Conservation (phyloP, 768 basidiomycete species). For the Lactarius quietus region DNA sequence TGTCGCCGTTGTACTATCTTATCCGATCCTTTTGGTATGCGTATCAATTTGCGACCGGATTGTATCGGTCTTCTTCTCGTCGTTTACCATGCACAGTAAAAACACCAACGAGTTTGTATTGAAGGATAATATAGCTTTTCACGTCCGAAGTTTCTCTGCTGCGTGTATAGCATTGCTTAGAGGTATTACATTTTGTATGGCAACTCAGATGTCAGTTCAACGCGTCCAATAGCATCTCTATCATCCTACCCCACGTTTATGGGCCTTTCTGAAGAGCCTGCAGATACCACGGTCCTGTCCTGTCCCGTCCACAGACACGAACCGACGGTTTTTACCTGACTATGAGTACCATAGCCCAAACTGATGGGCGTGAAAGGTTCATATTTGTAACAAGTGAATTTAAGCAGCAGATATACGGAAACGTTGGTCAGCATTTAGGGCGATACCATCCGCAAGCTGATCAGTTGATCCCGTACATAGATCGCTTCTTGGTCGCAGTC, state of each 20-base stretch:
- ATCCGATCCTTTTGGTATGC: constrained; percentile 16
- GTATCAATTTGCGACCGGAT: constrained; percentile 20
- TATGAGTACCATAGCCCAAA: background rate
- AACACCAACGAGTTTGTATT: constrained; percentile 1
- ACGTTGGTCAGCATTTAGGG: too few relatives aligned
- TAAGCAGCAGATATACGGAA: too few relatives aligned
- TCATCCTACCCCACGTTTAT: background rate
- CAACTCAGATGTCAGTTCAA: background rate
- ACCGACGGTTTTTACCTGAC: background rate
- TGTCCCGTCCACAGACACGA: background rate
- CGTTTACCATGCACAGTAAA: constrained; percentile 13
- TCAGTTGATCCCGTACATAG: too few relatives aligned
- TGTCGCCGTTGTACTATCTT: constrained; percentile 21
- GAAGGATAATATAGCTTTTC: background rate
- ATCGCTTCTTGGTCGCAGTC: too few relatives aligned
- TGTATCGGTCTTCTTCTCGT: constrained; percentile 17
- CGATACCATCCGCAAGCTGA: too few relatives aligned
- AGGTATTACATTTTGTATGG: background rate
- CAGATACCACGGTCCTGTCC: background rate
- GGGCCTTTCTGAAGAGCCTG: background rate
- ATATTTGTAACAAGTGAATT: too few relatives aligned
- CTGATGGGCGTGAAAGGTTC: background rate
- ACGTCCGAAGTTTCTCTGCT: background rate
- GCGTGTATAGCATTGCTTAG: background rate
- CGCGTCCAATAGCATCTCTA: background rate